Conservation (phyloP, 495 filamentous ascomycete species). For the Aspergillus wentii region DNA sequence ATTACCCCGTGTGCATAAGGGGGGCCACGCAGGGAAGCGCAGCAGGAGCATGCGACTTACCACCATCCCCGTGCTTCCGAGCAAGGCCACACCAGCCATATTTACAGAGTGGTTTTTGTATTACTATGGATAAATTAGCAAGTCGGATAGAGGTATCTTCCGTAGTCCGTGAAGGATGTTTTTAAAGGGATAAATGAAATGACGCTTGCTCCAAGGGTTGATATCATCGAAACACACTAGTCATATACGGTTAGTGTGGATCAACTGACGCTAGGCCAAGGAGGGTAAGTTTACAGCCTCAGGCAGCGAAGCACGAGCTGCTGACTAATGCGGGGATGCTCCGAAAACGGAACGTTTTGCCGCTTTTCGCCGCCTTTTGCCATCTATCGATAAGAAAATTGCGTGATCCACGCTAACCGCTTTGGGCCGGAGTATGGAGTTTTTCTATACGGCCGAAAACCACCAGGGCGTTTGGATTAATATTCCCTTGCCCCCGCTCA, state of each 20-base stretch:
- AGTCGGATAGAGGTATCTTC: too few species aligned
- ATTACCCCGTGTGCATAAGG: background rate
- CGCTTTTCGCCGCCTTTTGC: conserved; percentile 9
- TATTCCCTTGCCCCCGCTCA: conserved; percentile 18
- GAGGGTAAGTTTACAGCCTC: conserved; percentile 8
- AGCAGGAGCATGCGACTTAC: conserved; percentile 20
- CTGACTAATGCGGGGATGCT: conserved; percentile 14
- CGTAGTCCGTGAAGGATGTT: too few species aligned
- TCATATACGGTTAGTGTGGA: too few species aligned
- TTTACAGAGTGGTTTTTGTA: too few species aligned
- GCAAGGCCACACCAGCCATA: conserved; percentile 39
- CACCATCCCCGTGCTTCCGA: conserved; percentile 47
- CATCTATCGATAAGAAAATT: conserved; percentile 38
- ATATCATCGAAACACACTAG: too few species aligned
- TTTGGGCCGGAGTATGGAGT: conserved; percentile 27
- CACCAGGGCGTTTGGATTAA: conserved; percentile 10
- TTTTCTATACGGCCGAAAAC: conserved; percentile 25
- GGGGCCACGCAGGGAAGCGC: background rate
- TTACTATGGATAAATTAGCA: too few species aligned
- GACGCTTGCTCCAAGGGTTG: too few species aligned
- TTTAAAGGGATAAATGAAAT: too few species aligned
- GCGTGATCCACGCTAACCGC: conserved; percentile 36
- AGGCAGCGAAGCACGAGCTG: conserved; percentile 8
- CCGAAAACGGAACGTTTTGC: conserved; percentile 22
- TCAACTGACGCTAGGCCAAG: conserved; percentile 2